phyloP scores from a whole-genome alignment of 2,329 filamentous ascomycete genomes.

The Talaromyces rugulosus region DNA sequence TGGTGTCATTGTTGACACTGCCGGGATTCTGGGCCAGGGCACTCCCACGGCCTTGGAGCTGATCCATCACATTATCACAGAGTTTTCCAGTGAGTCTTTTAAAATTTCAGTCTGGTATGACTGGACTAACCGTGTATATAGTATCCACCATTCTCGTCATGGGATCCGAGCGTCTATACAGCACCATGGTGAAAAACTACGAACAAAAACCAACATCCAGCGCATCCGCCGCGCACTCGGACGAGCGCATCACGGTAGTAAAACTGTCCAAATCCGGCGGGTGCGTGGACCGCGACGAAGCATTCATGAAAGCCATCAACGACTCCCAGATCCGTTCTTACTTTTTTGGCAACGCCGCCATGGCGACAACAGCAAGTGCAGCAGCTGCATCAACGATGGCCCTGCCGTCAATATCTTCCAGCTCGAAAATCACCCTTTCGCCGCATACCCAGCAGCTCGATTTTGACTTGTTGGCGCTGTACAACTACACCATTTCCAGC shows the following conservation, averaged over 20 bases:
- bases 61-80: constrained; percentile 72
- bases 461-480: constrained; percentile 70
- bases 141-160: constrained; percentile 79
- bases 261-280: constrained; percentile 81
- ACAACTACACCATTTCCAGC: constrained; percentile 60
- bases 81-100: constrained; percentile 54
- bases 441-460: constrained; percentile 84
- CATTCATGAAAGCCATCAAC: constrained; percentile 67
- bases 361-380: constrained; percentile 9
- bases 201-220: constrained; percentile 45
- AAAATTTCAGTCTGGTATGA: neutral
- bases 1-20: constrained; percentile 83
- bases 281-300: constrained; percentile 69
- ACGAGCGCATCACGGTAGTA: constrained; percentile 70
- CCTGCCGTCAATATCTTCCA: constrained; percentile 20
- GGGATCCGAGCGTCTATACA: constrained; percentile 71
- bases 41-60: constrained; percentile 66
- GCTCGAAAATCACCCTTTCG: constrained; percentile 66
- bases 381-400: too few relatives aligned
- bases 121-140: constrained; percentile 20
- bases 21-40: constrained; percentile 63
- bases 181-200: constrained; percentile 69
- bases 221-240: constrained; percentile 42
- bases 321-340: constrained; percentile 83
- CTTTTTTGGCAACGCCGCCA: constrained; percentile 73